Conservation (phyloP, 768 basidiomycete species). For the Panellus pusillus region DNA sequence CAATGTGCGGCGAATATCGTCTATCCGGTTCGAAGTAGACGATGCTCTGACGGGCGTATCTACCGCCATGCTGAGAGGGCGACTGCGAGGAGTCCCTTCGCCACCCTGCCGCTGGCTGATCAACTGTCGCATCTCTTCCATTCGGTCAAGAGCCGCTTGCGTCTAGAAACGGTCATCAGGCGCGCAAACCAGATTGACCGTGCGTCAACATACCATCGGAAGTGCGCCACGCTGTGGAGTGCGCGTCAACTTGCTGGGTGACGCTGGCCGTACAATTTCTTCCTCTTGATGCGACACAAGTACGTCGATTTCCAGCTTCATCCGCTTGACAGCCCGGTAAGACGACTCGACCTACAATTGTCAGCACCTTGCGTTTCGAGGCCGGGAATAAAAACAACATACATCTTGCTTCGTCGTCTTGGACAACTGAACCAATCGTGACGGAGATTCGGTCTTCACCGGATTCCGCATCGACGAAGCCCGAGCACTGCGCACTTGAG, state of each 20-base stretch:
- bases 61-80: constrained; percentile 41
- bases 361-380: background rate
- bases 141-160: constrained; percentile 71
- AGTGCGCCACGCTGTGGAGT: constrained; percentile 44
- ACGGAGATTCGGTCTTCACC: constrained; percentile 37
- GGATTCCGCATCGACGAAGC: constrained; percentile 28
- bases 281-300: constrained; percentile 32
- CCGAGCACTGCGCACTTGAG: constrained; percentile 47
- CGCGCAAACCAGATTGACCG: too few species aligned
- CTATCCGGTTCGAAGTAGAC: constrained; percentile 23
- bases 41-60: constrained; percentile 30
- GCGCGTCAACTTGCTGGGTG: constrained; percentile 57
- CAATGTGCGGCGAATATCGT: constrained; percentile 44
- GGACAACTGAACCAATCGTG: constrained; percentile 48
- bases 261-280: constrained; percentile 45
- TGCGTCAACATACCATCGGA: constrained; percentile 32
- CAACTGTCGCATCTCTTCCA: constrained; percentile 81
- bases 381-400: constrained; percentile 24
- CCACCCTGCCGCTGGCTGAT: constrained; percentile 56
- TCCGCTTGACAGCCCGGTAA: constrained; percentile 68
- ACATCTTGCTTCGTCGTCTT: constrained; percentile 70
- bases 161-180: constrained; percentile 43
- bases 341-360: constrained; percentile 65
- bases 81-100: constrained; percentile 50
- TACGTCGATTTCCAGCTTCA: constrained; percentile 68